Evolutionary conservation across 192 early-diverging fungal species (phyloP), one percentile per base, ranked within the genome.

Genomic region (Linnemannia zychae): DNA sequence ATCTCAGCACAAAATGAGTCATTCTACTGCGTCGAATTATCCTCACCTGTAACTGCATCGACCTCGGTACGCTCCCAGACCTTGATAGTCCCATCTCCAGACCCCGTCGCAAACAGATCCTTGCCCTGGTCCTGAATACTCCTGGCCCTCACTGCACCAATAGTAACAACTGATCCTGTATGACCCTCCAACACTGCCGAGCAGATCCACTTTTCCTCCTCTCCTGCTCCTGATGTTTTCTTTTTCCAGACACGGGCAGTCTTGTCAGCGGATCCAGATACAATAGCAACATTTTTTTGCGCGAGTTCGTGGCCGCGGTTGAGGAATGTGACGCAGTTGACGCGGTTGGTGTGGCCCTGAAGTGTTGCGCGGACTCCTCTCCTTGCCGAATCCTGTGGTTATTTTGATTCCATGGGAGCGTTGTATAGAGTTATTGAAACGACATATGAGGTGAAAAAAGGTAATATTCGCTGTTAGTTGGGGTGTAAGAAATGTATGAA

Each of bases 191-290:
- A 87, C 12, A 92, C 90, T 0, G 92, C 93, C 0, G 93, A 89
- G 88, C 92, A 94, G 31, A 87, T 79, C 94, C 94, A 96, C 11
- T 69, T 49, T 67, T 46, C 69, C 37, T 47, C 31, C 63, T 67
- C 33, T 84, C 87, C 76, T 72, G 84, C 60, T 53, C 72, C 71
- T 34, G 44, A 24, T 11, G 65, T 31, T 31, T 48, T 75, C 18
- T 72, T 81, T 76, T 90, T 90, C 97, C 97, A 98, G 1, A 97
- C 82, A 4, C 95, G 91, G 0, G 90, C 92, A 1, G 96, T 95
- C 76, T 90, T 90, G 77, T 97, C 96, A 6, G 94, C 94, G 4
- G 96, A 95, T 18, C 93, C 97, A 20, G 95, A 95, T 28, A 97
- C 90, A 4, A 97, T 85, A 16, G 91, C 93, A 22, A 93, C 89